Evolutionary conservation across 2,329 filamentous ascomycete genomes (phyloP), one percentile per base, ranked within the genome.

Genomic region (Truncatella angustata): DNA sequence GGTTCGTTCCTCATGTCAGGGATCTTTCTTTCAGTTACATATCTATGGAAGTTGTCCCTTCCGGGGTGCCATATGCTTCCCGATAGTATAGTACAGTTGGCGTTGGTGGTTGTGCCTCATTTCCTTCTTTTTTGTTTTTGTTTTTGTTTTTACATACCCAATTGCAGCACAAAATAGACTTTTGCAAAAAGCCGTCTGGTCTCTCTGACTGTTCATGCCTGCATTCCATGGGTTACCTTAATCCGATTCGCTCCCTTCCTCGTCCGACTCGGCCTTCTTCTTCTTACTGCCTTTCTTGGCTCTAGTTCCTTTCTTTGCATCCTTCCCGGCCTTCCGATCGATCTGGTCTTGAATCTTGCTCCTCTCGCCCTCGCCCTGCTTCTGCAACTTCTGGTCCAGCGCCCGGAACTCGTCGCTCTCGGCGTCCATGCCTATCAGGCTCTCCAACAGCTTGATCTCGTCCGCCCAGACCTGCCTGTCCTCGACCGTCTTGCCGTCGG

Each of bases 391-490:
- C 52, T 70, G 68, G 58, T 91, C 90, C 49, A 90, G 70, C 11
- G 74, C 69, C 59, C 70, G 74, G 66, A 97, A 97, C 61, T 89
- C 86, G 7, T 85, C 77, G n/a, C 82, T 77, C 32, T 91, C 87
- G 0, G 82, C 67, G 66, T 97, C 88, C 82, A 92, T 90, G 6
- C 86, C 93, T 36, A 97, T 87, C 47, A 99, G 75, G 42, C 85
- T 85, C 72, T 99, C 94, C 4, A 99, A 79, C 57, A 97, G 75
- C 74, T 97, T 97, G 71, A 99, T 97, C 73, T 99, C 94, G 42
- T 86, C 80, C 1, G 92, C 91, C 92, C 93, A 97, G 14, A 97
- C 80, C 49, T 82, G 76, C 68, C 86, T 90, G 68, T 97, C 91
- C 64, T 96, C 88, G 34, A 85, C 69, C 24, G 78, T 77, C 68